These are phyloP conservation scores for Dothideomycetes sp. DNA, from an alignment of 2,329 filamentous ascomycete species.

Conservation along the genomic window DNA sequence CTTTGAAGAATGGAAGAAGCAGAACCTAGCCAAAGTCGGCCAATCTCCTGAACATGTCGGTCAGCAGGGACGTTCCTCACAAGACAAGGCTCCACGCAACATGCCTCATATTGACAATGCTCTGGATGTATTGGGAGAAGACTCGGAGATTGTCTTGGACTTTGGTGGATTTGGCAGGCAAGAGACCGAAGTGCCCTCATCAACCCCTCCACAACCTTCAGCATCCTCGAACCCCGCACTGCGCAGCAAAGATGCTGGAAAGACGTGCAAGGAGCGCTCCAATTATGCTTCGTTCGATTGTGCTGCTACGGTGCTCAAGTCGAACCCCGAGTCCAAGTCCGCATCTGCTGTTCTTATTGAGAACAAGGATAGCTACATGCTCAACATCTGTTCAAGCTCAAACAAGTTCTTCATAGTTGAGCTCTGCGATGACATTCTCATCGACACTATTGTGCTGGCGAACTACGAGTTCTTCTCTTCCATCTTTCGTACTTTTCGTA, in stretches of 20 bases:
- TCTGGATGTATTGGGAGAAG: constrained; percentile 73
- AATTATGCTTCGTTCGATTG: constrained; percentile 98
- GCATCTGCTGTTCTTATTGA: constrained; percentile 82
- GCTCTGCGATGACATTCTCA: constrained; percentile 73
- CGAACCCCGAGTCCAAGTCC: constrained; percentile 77
- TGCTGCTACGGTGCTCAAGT: constrained; percentile 86
- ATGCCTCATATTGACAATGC: constrained; percentile 54
- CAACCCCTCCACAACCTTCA: constrained; percentile 4
- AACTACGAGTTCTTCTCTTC: constrained; percentile 99
- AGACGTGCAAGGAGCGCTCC: constrained; percentile 94
- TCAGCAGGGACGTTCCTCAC: constrained; percentile 33
- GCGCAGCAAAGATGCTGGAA: constrained; percentile 85
- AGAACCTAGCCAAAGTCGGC: constrained; percentile 77
- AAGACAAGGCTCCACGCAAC: constrained; percentile 39
- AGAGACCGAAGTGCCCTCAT: constrained; percentile 4
- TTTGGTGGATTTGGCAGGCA: constrained; percentile 52
- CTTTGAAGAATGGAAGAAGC: constrained; percentile 96
- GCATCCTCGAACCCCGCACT: constrained; percentile 29
- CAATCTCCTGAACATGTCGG: constrained; percentile 64
- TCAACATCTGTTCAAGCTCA: constrained; percentile 75
- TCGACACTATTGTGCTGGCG: constrained; percentile 92
- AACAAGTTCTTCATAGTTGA: constrained; percentile 96
- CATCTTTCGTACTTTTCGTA: constrained; percentile 81
- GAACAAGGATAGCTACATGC: constrained; percentile 98
- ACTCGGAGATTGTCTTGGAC: constrained; percentile 73